Evolutionary conservation across 306 rosid genomes (phyloP).

Genomic region (Sophora flavescens): DNA sequence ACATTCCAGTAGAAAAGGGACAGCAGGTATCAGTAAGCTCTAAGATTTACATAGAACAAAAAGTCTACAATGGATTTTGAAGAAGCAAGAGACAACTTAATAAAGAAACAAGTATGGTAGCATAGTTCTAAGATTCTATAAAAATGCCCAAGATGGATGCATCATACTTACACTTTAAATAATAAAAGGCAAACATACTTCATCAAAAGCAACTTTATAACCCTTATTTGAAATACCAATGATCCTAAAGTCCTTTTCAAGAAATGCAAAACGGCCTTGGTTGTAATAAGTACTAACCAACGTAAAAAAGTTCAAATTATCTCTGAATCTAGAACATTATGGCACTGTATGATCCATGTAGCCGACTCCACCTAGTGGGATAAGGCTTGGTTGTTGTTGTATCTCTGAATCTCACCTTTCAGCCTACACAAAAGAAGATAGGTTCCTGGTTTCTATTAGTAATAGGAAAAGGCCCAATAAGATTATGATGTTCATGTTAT

Average conservation of each 20-base stretch:
- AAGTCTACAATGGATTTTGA: not conserved
- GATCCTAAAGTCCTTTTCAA: slow-evolving; percentile 8
- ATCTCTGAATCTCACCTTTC: slow-evolving; percentile 17
- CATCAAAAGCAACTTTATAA: slow-evolving; percentile 22
- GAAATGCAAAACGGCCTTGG: slow-evolving; percentile 7
- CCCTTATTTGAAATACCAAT: slow-evolving; percentile 23
- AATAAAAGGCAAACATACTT: slow-evolving; percentile 15
- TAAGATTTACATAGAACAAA: slow-evolving; percentile 15
- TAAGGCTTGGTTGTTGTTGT: no score
- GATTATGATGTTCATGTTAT: no score
- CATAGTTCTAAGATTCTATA: not conserved
- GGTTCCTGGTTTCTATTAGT: no score
- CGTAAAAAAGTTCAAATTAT: slow-evolving; percentile 13
- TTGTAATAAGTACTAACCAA: not conserved
- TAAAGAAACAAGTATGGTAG: not conserved
- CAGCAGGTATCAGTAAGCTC: not conserved
- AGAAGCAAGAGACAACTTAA: slow-evolving; percentile 21
- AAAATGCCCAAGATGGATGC: slow-evolving; percentile 19
- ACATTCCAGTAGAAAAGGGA: slow-evolving; percentile 20
- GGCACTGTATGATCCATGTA: no score
- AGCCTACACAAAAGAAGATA: slow-evolving; percentile 23
- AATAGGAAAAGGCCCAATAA: no score
- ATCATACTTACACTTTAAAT: not conserved
- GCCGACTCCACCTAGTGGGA: no score
- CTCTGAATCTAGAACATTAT: not conserved